Evolutionary conservation across 1,139 yeast genomes (phyloP).

Genomic region (Diutina pseudorugosa): DNA sequence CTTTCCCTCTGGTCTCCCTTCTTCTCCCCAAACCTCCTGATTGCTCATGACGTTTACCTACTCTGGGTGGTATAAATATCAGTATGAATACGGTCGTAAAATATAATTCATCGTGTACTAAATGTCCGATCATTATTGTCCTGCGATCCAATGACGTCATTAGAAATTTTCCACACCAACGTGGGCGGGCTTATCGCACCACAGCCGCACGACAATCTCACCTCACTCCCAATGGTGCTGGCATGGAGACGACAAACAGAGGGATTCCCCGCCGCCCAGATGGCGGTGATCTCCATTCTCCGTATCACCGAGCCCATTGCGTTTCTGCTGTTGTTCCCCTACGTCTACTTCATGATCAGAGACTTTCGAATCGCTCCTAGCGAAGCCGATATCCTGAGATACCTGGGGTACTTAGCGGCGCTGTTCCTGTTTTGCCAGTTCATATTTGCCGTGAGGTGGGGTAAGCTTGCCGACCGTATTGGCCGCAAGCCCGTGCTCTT

Average conservation of each 20-base stretch:
- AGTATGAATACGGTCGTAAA: too few species aligned
- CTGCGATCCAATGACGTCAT: too few species aligned
- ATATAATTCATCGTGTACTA: too few species aligned
- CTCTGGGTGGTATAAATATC: too few species aligned
- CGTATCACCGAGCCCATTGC: constrained; percentile 53
- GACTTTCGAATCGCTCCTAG: constrained; percentile 41
- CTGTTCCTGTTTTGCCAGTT: constrained; percentile 45
- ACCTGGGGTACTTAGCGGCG: constrained; percentile 48
- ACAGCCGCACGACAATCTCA: neutral
- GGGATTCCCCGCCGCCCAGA: constrained; percentile 42
- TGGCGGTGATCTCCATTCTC: constrained; percentile 30
- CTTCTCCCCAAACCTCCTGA: too few species aligned
- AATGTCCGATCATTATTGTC: too few species aligned
- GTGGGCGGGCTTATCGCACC: neutral
- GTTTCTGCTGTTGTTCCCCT: constrained; percentile 53
- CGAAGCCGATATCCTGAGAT: constrained; percentile 40
- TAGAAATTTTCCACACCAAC: neutral
- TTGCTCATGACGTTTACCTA: too few species aligned
- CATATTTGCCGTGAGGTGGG: constrained; percentile 48
- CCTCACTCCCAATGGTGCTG: neutral
- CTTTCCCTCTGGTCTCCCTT: too few species aligned
- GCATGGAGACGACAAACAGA: constrained; percentile 11
- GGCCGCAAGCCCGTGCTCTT: constrained; percentile 51
- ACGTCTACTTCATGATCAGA: constrained; percentile 51
- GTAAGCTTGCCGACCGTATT: constrained; percentile 36